These are phyloP conservation scores for Candida insectorum DNA, from an alignment of 805 yeast species.

Conservation along the genomic window DNA sequence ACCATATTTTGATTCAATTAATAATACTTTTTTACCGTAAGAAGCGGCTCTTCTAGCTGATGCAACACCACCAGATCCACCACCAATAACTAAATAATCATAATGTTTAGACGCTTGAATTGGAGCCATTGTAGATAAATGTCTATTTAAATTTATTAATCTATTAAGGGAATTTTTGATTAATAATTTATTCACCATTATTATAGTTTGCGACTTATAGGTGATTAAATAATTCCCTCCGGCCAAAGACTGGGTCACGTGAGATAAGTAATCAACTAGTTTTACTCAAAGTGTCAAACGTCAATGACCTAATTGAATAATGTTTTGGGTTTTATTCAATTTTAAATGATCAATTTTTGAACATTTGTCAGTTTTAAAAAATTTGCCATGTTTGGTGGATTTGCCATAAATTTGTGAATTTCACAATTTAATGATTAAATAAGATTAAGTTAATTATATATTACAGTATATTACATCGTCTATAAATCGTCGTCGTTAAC, in stretches of 20 bases:
- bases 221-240: too few relatives aligned
- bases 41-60: slow-evolving; percentile 94
- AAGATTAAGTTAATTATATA: too few relatives aligned
- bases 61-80: slow-evolving; percentile 99
- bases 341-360: too few relatives aligned
- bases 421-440: too few relatives aligned
- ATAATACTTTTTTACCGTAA: slow-evolving; percentile 82
- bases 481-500: slow-evolving; percentile 5
- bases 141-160: slow-evolving; percentile 25
- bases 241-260: too few relatives aligned
- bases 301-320: background rate
- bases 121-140: slow-evolving; percentile 46
- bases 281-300: too few relatives aligned
- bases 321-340: background rate
- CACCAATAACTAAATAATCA: slow-evolving; percentile 94
- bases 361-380: too few relatives aligned
- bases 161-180: slow-evolving; percentile 9
- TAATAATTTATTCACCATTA: background rate
- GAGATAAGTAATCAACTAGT: too few relatives aligned
- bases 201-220: background rate
- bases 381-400: too few relatives aligned
- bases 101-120: slow-evolving; percentile 46
- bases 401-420: too few relatives aligned
- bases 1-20: slow-evolving; percentile 69
- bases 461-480: slow-evolving; percentile 1